phyloP scores from a whole-genome alignment of 148 eudicot genomes.

The Silene uniflora region DNA sequence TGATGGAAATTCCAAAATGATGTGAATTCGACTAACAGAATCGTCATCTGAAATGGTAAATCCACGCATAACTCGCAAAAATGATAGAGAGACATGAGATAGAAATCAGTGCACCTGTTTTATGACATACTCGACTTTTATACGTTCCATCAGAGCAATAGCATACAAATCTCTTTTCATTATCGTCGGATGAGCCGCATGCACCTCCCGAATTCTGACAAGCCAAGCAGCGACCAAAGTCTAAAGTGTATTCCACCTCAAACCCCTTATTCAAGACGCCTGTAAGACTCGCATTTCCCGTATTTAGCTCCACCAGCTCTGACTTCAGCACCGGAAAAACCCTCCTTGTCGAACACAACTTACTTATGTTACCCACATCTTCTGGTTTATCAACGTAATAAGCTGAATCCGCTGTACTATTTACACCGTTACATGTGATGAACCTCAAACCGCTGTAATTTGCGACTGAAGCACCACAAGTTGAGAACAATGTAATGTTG shows the following conservation, averaged over 20 bases:
- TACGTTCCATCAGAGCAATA: not conserved
- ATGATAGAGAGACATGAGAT: not conserved
- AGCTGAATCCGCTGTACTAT: not conserved
- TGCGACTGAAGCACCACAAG: not conserved
- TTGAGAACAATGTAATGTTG: slow-evolving; percentile 1
- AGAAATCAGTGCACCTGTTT: not conserved
- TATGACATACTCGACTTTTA: not conserved
- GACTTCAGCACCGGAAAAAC: not conserved
- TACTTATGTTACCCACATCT: not conserved
- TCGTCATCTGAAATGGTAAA: not conserved
- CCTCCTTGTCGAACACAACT: not conserved
- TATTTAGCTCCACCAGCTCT: not conserved
- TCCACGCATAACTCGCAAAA: too few species aligned
- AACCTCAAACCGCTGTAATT: not conserved
- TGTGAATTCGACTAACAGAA: not conserved
- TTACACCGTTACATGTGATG: not conserved
- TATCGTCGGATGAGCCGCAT: slow-evolving; percentile 11
- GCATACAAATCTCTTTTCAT: not conserved
- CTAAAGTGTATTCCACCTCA: not conserved
- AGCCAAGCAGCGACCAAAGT: not conserved
- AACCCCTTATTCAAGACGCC: not conserved
- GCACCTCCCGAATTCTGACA: slow-evolving; percentile 15
- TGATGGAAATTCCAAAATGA: not conserved
- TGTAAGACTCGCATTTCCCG: not conserved
- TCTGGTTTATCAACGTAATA: not conserved